Conservation (phyloP, 768 basidiomycete species). For the Plicaturopsis crispa region DNA sequence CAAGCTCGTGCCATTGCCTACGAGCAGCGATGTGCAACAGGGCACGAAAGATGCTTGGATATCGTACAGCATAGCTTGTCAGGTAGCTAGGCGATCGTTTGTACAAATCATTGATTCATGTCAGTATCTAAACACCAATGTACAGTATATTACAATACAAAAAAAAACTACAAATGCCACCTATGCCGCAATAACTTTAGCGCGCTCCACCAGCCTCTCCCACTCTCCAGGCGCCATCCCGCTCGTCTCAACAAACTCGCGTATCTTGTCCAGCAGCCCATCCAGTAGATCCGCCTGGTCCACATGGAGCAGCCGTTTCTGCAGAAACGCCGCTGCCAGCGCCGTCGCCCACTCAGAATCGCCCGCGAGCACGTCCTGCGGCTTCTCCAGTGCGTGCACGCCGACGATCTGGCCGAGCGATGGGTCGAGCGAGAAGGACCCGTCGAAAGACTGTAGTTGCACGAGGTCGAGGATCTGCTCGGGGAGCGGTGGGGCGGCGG, state of each 20-base stretch:
- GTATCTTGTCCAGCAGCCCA: slow-evolving; percentile 32
- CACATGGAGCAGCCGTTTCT: slow-evolving; percentile 20
- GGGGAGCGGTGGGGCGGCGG: slow-evolving; percentile 10
- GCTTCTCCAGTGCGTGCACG: slow-evolving; percentile 20
- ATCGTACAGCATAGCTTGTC: too few species aligned
- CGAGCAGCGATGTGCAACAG: too few species aligned
- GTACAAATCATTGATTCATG: too few species aligned
- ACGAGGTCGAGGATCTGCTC: slow-evolving; percentile 28
- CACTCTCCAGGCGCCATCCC: too few species aligned
- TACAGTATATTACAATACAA: too few species aligned
- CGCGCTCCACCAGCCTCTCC: too few species aligned
- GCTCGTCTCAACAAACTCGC: slow-evolving; percentile 25
- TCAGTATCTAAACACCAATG: too few species aligned
- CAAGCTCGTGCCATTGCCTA: too few species aligned
- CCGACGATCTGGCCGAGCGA: slow-evolving; percentile 30
- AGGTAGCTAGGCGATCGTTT: too few species aligned
- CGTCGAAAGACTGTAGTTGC: slow-evolving; percentile 34
- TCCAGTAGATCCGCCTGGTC: slow-evolving; percentile 34
- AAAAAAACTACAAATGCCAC: too few species aligned
- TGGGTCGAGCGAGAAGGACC: slow-evolving; percentile 34
- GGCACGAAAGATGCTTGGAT: too few species aligned
- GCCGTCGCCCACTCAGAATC: slow-evolving; percentile 40
- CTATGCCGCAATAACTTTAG: too few species aligned
- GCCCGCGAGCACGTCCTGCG: slow-evolving; percentile 21
- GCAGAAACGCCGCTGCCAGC: slow-evolving; percentile 38